Percentiles rank a stretch among this genome's conserved stretches.
Evolutionary conservation across 352 stramenopile genomes (phyloP).

Genomic region (Globisporangium lucens): DNA sequence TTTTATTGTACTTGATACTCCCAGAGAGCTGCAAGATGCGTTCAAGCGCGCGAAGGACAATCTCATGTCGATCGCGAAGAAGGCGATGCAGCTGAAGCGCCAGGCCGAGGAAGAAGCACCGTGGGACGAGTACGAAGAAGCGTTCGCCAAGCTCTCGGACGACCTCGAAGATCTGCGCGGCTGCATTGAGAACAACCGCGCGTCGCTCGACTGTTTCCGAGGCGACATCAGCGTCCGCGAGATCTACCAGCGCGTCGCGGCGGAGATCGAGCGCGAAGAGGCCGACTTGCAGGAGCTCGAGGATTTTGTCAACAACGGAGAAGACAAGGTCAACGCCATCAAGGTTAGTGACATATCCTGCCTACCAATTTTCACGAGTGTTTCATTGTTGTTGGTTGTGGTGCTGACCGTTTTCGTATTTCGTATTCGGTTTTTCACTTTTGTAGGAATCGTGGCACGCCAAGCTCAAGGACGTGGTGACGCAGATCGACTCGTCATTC

Average conservation of each 20-base stretch:
- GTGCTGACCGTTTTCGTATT: background rate
- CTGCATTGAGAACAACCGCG: constrained; percentile 85
- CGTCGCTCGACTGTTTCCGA: constrained; percentile 74
- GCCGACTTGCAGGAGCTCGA: constrained; percentile 51
- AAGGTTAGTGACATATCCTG: constrained; percentile 33
- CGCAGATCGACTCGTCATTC: constrained; percentile 78
- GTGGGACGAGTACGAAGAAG: constrained; percentile 59
- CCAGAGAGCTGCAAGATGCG: constrained; percentile 41
- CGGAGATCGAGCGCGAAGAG: constrained; percentile 73
- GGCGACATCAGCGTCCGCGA: constrained; percentile 73
- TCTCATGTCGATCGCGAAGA: constrained; percentile 50
- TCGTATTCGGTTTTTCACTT: background rate
- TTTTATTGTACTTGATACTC: too few relatives aligned
- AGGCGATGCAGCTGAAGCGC: constrained; percentile 66
- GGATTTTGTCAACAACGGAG: constrained; percentile 52
- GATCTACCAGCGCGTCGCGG: constrained; percentile 61
- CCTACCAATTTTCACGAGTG: background rate
- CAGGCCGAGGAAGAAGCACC: constrained; percentile 65
- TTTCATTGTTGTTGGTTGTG: background rate
- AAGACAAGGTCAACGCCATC: constrained; percentile 70
- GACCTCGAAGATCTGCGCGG: constrained; percentile 75
- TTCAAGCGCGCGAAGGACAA: constrained; percentile 66
- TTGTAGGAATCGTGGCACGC: constrained; percentile 62
- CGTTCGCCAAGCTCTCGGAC: constrained; percentile 61
- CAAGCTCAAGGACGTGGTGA: constrained; percentile 67